Conservation (phyloP, 2,329 filamentous ascomycete genomes). For the Phialemonium atrogriseum region DNA sequence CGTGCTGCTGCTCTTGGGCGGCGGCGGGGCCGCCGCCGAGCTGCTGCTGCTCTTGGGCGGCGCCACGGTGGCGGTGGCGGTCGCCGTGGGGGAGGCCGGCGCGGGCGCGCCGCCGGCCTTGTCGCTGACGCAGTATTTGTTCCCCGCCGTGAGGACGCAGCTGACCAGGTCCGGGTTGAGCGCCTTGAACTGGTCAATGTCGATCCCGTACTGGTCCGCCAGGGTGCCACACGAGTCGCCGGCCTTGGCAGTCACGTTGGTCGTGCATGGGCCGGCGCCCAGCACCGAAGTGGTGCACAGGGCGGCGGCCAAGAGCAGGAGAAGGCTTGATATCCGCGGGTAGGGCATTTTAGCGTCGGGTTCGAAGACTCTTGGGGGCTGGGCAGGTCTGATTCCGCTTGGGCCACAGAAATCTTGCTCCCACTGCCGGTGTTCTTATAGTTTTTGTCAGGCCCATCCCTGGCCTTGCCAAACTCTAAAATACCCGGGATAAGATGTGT, state of each 20-base stretch:
- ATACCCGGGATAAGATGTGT: no score
- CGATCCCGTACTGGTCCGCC: not conserved
- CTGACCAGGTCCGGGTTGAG: not conserved
- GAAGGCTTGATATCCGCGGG: no score
- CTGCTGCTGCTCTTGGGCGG: not conserved
- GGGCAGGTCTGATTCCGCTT: no score
- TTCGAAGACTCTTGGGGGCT: no score
- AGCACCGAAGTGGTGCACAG: not conserved
- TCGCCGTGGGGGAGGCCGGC: no score
- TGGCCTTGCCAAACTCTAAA: no score
- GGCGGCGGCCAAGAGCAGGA: not conserved
- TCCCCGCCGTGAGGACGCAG: not conserved
- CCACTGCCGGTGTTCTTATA: no score
- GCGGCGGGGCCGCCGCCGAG: not conserved
- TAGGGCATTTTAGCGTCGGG: no score
- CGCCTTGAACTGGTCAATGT: not conserved
- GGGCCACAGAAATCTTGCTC: no score
- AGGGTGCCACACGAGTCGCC: not conserved
- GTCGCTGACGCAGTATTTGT: constrained; percentile 3
- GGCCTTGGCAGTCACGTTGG: not conserved
- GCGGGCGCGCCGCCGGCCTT: no score
- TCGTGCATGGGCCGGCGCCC: not conserved
- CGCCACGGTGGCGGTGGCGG: not conserved
- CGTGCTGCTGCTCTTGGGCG: not conserved
- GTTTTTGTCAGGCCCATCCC: no score